Percentiles rank a stretch among this genome's conserved stretches.
phyloP scores from a whole-genome alignment of 2,329 filamentous ascomycete species.

The Epicoccum nigrum region DNA sequence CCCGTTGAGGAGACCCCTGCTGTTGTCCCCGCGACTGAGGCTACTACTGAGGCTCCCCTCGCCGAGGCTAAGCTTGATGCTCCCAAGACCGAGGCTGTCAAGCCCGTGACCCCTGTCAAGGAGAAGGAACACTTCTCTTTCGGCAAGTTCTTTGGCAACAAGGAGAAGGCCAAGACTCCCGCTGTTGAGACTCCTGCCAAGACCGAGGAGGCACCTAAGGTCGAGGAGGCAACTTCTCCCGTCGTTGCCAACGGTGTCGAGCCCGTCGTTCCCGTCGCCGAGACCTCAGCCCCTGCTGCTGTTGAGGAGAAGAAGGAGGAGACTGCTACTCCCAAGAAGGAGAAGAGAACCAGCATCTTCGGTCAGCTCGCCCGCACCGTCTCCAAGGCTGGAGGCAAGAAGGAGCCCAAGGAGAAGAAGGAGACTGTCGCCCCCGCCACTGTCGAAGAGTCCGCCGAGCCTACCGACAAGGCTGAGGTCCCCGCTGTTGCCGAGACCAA shows the following conservation, averaged over 20 bases:
- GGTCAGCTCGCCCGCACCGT: constrained; percentile 64
- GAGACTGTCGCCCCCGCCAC: constrained; percentile 40
- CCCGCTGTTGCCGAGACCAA: constrained; percentile 38
- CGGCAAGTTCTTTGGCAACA: constrained; percentile 56
- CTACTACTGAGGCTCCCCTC: constrained; percentile 31
- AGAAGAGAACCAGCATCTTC: constrained; percentile 88
- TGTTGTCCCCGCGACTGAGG: constrained; percentile 37
- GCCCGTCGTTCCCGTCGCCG: constrained; percentile 42
- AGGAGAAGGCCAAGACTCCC: constrained; percentile 59
- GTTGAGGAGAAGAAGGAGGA: constrained; percentile 44
- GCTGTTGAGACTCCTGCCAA: constrained; percentile 48
- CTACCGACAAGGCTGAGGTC: constrained; percentile 30
- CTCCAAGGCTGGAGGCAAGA: constrained; percentile 50
- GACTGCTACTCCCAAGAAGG: constrained; percentile 63
- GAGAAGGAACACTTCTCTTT: constrained; percentile 60
- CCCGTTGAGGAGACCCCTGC: constrained; percentile 48
- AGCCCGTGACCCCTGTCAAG: constrained; percentile 50
- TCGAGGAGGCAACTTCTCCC: constrained; percentile 42
- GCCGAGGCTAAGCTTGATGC: constrained; percentile 36
- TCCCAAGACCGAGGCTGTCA: constrained; percentile 37
- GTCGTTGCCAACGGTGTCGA: constrained; percentile 30
- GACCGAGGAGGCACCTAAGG: constrained; percentile 46
- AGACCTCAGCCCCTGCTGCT: constrained; percentile 54
- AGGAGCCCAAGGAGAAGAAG: constrained; percentile 48
- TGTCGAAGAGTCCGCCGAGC: constrained; percentile 42